Percentiles rank a stretch among this genome's conserved stretches.
Evolutionary conservation across 2,329 filamentous ascomycete genomes (phyloP).

Genomic region (Talaromyces amestolkiae): DNA sequence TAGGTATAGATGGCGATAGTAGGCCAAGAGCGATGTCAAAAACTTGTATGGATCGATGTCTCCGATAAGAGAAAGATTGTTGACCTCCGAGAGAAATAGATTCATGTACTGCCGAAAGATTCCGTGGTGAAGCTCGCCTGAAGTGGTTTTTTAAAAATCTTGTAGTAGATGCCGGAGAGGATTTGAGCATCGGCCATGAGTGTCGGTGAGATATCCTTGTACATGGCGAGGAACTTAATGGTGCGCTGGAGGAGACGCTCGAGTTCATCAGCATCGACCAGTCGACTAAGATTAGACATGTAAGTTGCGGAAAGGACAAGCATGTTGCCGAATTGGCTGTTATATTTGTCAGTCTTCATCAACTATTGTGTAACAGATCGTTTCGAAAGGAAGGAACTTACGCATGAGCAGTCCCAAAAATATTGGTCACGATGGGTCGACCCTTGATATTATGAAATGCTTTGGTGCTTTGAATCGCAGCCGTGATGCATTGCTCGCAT

Average conservation of each 20-base stretch:
- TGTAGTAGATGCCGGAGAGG: conserved; percentile 54
- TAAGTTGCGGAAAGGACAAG: conserved; percentile 83
- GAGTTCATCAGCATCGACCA: conserved; percentile 58
- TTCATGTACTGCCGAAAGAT: conserved; percentile 4
- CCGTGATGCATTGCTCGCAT: conserved; percentile 63
- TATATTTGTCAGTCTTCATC: conserved; percentile 23
- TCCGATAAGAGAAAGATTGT: neutral
- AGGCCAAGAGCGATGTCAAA: neutral
- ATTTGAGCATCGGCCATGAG: conserved; percentile 73
- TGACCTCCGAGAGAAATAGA: neutral
- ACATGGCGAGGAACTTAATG: conserved; percentile 69
- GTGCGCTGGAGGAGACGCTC: conserved; percentile 66
- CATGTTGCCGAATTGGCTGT: conserved; percentile 93
- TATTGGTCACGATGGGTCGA: conserved; percentile 85
- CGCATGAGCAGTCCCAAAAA: conserved; percentile 94
- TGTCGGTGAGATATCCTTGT: conserved; percentile 70
- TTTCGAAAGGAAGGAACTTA: conserved; percentile 55
- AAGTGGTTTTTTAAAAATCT: conserved; percentile 41
- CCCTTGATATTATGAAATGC: conserved; percentile 67
- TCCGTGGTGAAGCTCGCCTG: conserved; percentile 12
- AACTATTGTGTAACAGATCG: neutral
- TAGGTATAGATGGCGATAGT: neutral
- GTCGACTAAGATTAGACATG: conserved; percentile 61
- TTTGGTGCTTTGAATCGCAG: conserved; percentile 78
- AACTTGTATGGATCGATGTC: neutral